Evolutionary conservation across 2,329 filamentous ascomycete species (phyloP).

Genomic region (Pyrenophora tritici-repentis): DNA sequence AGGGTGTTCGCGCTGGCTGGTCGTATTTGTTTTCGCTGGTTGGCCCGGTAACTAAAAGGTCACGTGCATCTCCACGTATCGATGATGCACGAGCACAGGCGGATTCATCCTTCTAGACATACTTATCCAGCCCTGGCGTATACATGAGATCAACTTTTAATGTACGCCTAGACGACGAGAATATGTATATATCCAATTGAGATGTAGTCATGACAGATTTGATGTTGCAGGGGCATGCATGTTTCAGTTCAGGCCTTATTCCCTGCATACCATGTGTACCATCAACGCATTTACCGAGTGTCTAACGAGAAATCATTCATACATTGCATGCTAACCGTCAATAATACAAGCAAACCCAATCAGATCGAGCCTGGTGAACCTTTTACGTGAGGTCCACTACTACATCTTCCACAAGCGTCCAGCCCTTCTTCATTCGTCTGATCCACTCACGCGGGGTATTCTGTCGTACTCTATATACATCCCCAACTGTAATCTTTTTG

Average conservation of each 20-base stretch:
- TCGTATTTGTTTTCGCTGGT: conserved; percentile 18
- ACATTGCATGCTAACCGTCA: conserved; percentile 48
- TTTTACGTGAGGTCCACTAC: conserved; percentile 35
- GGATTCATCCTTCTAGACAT: not conserved
- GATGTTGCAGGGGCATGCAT: not conserved
- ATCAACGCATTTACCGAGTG: not conserved
- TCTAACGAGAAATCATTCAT: conserved; percentile 32
- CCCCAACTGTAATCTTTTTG: conserved; percentile 23
- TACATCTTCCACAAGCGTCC: conserved; percentile 20
- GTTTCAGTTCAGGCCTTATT: not conserved
- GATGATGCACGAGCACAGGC: not conserved
- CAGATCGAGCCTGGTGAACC: conserved; percentile 33
- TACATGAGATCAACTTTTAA: not conserved
- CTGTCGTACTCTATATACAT: conserved; percentile 4
- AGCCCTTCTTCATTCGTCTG: conserved; percentile 26
- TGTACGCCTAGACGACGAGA: not conserved
- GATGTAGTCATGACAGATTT: too few species aligned
- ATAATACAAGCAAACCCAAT: conserved; percentile 45
- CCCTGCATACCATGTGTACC: not conserved
- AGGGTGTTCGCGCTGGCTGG: conserved; percentile 8
- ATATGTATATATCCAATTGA: too few species aligned
- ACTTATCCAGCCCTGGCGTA: not conserved
- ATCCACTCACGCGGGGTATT: conserved; percentile 24
- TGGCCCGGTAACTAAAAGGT: conserved; percentile 11
- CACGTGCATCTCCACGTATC: too few species aligned